Evolutionary conservation across 2,329 filamentous ascomycete species (phyloP).

Genomic region (Cytospora mali): DNA sequence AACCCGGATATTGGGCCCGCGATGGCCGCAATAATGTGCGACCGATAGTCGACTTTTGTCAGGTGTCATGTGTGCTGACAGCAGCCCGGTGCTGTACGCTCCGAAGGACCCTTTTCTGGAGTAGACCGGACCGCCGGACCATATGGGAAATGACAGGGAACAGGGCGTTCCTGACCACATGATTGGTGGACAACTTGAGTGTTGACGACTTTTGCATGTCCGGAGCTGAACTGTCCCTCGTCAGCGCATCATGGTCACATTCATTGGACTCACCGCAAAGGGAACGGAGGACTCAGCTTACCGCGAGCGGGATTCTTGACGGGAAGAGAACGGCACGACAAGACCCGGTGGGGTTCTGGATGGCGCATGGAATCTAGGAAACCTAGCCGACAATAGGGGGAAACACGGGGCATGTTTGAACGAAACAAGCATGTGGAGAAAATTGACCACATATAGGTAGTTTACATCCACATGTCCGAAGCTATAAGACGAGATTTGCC

Average conservation of each 20-base stretch:
- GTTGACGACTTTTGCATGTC: not conserved
- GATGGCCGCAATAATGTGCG: not conserved
- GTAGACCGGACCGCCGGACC: conserved; percentile 20
- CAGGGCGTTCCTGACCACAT: not conserved
- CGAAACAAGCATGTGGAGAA: conserved; percentile 4
- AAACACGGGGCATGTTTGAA: not conserved
- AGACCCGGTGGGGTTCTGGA: not conserved
- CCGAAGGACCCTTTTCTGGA: conserved; percentile 7
- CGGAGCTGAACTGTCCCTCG: not conserved
- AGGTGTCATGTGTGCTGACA: not conserved
- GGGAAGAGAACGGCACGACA: not conserved
- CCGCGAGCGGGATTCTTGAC: not conserved
- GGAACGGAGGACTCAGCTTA: not conserved
- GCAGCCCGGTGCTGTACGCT: conserved; percentile 3
- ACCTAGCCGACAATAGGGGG: not conserved
- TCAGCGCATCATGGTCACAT: not conserved
- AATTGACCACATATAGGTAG: not conserved
- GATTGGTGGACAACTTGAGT: conserved; percentile 25
- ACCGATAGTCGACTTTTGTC: not conserved
- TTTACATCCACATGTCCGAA: not conserved
- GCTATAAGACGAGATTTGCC: not conserved
- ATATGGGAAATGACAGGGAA: too few relatives aligned
- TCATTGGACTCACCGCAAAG: not conserved
- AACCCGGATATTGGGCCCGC: not conserved
- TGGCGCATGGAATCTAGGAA: conserved; percentile 14